phyloP scores from a whole-genome alignment of 2,329 filamentous ascomycete genomes.

The Neofusicoccum kwambonambiense region DNA sequence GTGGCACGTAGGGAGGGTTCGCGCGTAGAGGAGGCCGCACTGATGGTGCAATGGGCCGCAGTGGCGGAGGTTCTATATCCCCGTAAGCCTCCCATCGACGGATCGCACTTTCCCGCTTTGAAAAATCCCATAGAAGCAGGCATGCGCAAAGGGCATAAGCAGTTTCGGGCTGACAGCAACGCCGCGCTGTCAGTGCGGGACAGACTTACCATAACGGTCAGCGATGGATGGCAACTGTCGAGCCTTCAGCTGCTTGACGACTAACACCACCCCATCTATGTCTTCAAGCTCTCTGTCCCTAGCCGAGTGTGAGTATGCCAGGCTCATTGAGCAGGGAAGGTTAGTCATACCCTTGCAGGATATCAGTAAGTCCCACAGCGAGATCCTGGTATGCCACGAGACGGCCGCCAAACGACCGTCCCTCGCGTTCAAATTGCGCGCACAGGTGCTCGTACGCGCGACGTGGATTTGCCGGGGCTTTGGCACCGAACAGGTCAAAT shows the following conservation, averaged over 20 bases:
- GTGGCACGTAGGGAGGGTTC: background rate
- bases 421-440: background rate
- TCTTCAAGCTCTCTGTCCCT: conserved; percentile 8
- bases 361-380: background rate
- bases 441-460: conserved; percentile 6
- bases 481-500: conserved; percentile 2
- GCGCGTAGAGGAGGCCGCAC: background rate
- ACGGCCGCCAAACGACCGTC: conserved; percentile 2
- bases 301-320: background rate
- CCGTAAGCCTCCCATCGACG: background rate
- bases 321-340: background rate
- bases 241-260: conserved; percentile 4
- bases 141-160: background rate
- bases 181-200: background rate
- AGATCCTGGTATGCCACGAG: conserved; percentile 15
- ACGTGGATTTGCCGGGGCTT: background rate
- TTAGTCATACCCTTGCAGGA: conserved; percentile 7
- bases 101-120: background rate
- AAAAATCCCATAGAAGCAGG: background rate
- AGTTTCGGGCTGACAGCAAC: background rate
- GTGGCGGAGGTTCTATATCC: background rate
- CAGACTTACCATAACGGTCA: background rate
- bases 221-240: background rate
- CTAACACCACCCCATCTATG: background rate
- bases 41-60: background rate